Base-by-base conservation (phyloP, 805 yeast species). In the Starmerella ratchasimensis region DNA sequence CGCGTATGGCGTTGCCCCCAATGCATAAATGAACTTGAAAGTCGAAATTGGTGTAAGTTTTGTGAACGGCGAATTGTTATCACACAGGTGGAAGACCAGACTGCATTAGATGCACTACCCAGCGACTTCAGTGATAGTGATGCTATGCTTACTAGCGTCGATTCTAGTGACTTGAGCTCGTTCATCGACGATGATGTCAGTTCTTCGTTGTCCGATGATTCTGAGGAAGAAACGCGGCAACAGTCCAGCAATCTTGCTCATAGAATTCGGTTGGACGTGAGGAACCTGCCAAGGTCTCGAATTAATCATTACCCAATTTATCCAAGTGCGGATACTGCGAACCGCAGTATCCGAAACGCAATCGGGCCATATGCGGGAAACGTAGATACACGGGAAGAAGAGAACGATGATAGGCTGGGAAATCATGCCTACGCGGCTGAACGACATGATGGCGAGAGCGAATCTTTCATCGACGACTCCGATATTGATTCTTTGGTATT, bases 1-100 rank as follows among this genome's bases (percentile, higher is more conserved):
- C 79, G 76, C 4, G 79, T 77, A 4, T 70, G 74, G 4, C 56
- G 83, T 36, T 77, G 86, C 52, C 69, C 74, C 1, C 59, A 63
- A 28, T 77, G 86, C 52, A 75, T 69, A 47, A 76, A 81, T 80
- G 84, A 77, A 49, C 72, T 76, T 1, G 69, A 69, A 76, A n/a
- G n/a, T 1, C 35, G 22, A 9, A 54, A 63, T 1, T 59, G 52
- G 23, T 75, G 83, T 47, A 53, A 63, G 20, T 68, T 72, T 46
- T 76, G 82, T 51, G 79, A 76, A 13, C 42, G 4, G 55, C 28
- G 25, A 10, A 42, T 24, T 36, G 32, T 28, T 17, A 38, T 10
- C 16, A 9, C 22, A 18, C 43, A 30, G 21, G n/a, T 5, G 35
- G 35, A 32, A n/a, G 20, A 18, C 21, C n/a, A n/a, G 35, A 32